Conservation (phyloP, 2,329 filamentous ascomycete species). For the Dichotomopilus funicola region DNA sequence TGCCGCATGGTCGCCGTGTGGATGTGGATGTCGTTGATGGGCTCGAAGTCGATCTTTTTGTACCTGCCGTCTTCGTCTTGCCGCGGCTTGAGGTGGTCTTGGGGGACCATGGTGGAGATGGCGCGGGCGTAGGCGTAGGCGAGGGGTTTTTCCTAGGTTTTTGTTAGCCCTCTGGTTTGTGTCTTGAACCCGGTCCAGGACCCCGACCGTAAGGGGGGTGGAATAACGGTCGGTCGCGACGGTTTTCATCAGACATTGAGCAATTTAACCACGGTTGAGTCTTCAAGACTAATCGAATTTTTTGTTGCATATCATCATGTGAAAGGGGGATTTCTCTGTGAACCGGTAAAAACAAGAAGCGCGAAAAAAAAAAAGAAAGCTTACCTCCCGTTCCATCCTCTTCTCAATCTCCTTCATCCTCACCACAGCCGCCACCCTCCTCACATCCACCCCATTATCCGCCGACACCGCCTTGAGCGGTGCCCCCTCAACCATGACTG, state of each 20-base stretch:
- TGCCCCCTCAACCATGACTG: slow-evolving; percentile 58
- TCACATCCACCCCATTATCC: slow-evolving; percentile 70
- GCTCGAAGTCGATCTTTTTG: slow-evolving; percentile 38
- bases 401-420: slow-evolving; percentile 81
- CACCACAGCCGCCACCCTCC: slow-evolving; percentile 78
- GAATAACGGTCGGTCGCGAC: background rate
- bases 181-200: background rate
- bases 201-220: too few species aligned
- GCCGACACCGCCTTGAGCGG: slow-evolving; percentile 72
- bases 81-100: slow-evolving; percentile 41
- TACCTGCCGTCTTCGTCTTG: too few species aligned
- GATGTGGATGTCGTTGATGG: slow-evolving; percentile 59
- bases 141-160: slow-evolving; percentile 62
- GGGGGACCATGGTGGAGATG: slow-evolving; percentile 73
- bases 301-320: slow-evolving; percentile 57
- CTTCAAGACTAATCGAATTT: slow-evolving; percentile 99
- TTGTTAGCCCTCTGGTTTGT: background rate
- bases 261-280: slow-evolving; percentile 81
- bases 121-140: slow-evolving; percentile 71
- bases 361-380: slow-evolving; percentile 29
- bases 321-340: slow-evolving; percentile 16
- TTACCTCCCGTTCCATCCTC: slow-evolving; percentile 68
- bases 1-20: slow-evolving; percentile 56
- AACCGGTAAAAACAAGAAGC: slow-evolving; percentile 6
- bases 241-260: slow-evolving; percentile 60